Evolutionary conservation across 257 asterid species (phyloP), one percentile per base, ranked within the genome.

Genomic region (Gentiana dahurica): DNA sequence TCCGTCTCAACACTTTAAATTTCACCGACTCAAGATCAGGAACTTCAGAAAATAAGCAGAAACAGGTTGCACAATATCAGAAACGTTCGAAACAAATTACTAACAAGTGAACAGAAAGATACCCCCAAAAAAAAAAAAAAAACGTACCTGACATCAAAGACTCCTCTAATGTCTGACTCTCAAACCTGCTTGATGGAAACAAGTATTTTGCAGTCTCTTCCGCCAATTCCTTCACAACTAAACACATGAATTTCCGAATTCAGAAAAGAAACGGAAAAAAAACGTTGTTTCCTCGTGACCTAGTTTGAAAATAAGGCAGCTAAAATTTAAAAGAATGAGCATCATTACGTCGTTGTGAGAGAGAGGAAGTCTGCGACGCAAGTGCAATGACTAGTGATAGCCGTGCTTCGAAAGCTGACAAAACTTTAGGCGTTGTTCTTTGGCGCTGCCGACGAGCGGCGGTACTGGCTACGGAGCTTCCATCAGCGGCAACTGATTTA

Each of bases 11-110:
- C 75, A 89, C 81, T 79, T 77, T 80, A 75, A 89, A 89, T 15
- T 86, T 76, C 66, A 80, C 79, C 0, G 94, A 81, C 78, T 89
- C 97, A 33, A 89, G 68, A 74, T 89, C 82, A 57, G 97, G 94
- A 38, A 86, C 95, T 86, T 65, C 71, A 62, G 43, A 37, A 41
- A 12, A 51, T 8, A 36, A 41, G 59, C 54, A 34, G 24, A 43
- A 37, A 15, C 48, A 7, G 51, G 2, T 36, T 34, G 15, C 5
- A 33, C 10, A 6, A 0, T 24, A 36, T 10, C 9, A 0, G 7
- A 36, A 34, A 45, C 34, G 34, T 24, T 4, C 5, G 5, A 11
- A 1, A 43, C 45, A 53, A 7, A 53, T 12, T 11, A 33, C n/a
- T 7, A 37, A 8, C 11, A 49, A 5, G 36, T 10, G 4, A 9